phyloP scores from a whole-genome alignment of 495 filamentous ascomycete genomes.

The Penicillium argentinense region DNA sequence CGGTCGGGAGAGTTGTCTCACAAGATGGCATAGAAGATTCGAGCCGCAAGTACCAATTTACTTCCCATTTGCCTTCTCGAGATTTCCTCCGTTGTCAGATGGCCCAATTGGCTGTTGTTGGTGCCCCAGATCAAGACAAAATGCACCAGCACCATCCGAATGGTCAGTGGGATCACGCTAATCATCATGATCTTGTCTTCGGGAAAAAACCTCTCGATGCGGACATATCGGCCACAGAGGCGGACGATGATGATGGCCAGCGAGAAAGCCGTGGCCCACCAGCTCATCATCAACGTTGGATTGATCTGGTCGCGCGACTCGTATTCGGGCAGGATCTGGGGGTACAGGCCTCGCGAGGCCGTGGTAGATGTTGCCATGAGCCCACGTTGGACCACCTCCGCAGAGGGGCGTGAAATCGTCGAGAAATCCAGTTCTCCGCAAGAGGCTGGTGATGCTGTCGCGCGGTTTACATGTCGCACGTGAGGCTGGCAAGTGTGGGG shows the following conservation, averaged over 20 bases:
- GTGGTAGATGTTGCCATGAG: conserved; percentile 18
- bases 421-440: not conserved
- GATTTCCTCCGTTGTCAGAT: conserved; percentile 43
- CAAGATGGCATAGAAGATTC: conserved; percentile 59
- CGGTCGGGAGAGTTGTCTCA: conserved; percentile 31
- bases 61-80: conserved; percentile 49
- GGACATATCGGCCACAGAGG: conserved; percentile 72
- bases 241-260: conserved; percentile 77
- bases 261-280: conserved; percentile 89
- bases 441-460: not conserved
- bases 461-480: conserved; percentile 29
- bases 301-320: conserved; percentile 58
- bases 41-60: conserved; percentile 50
- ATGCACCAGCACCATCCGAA: conserved; percentile 85
- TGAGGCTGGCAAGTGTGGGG: conserved; percentile 12
- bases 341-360: conserved; percentile 23
- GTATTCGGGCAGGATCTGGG: conserved; percentile 54
- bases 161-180: conserved; percentile 74
- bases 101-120: conserved; percentile 64
- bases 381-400: conserved; percentile 30
- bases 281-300: conserved; percentile 83
- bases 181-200: conserved; percentile 87
- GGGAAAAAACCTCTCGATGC: conserved; percentile 75
- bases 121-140: conserved; percentile 81
- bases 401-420: conserved; percentile 18